Base-by-base conservation (phyloP, 2,329 filamentous ascomycete genomes). In the Talaromyces sp. region DNA sequence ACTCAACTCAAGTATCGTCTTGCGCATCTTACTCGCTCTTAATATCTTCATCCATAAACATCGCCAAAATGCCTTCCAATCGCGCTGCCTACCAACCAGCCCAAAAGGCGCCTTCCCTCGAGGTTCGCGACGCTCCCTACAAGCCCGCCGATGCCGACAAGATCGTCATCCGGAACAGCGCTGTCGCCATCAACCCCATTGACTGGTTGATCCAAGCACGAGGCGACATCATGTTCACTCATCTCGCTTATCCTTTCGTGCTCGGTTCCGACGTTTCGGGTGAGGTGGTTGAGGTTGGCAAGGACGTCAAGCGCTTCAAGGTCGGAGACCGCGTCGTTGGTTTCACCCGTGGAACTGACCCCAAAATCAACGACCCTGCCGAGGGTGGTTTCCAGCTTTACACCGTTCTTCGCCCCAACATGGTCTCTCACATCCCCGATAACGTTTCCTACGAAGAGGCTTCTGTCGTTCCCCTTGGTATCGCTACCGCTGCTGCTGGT, bases 161-260 rank as follows among this genome's bases (percentile, higher is more conserved):
- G 63, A 70, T 83, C 25, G 72, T 81, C 11, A 72, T 83, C 66
- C 74, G 75, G 43, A 79, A 78, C 59, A 66, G 67, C n/a, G 77
- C 78, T 5, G 70, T 81, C 1, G 80, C 78, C 1, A 73, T 83
- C 66, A 82, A 82, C 64, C 76, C 78, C 0, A 73, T 82, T 25
- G 81, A 83, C 68, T 77, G 77, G 73, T 78, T 73, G 19, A 71
- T 76, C 13, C 78, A 80, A 66, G 56, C 66, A 6, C 47, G 69
- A n/a, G 73, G 72, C 17, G 67, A 70, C 11, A 67, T 68, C 7
- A 72, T 76, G 54, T 68, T 74, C 31, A 71, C 75, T 56, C 69
- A 71, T 8, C 64, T 74, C 27, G 67, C 49, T n/a, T 69, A 68
- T 49, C 68, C 68, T 15, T 61, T 64, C 31, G 72, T 74, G 27